Conservation (phyloP, 257 asterid genomes). For the Fraxinus americana region DNA sequence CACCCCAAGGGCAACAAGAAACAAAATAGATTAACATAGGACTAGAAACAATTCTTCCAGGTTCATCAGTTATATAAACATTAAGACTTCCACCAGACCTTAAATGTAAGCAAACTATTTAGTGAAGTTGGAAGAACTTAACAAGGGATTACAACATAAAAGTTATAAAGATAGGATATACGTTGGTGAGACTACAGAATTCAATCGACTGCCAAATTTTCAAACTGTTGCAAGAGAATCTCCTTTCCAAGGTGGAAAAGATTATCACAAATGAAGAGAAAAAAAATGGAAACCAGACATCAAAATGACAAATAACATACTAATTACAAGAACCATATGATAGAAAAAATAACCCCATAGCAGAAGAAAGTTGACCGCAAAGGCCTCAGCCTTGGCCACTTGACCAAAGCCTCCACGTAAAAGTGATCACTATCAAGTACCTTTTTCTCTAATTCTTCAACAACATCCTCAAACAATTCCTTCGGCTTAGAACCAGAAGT, state of each 20-base stretch:
- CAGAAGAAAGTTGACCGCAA: not conserved
- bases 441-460: slow-evolving; percentile 85
- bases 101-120: not conserved
- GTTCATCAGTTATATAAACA: not conserved
- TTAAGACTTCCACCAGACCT: not conserved
- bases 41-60: not conserved
- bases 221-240: not conserved
- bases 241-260: not conserved
- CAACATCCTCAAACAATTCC: slow-evolving; percentile 87
- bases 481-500: slow-evolving; percentile 89
- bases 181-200: not conserved
- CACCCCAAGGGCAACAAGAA: not conserved
- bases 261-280: not conserved
- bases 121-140: not conserved
- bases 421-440: slow-evolving; percentile 36
- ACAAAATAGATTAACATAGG: not conserved
- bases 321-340: not conserved
- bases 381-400: not conserved
- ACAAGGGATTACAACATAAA: not conserved
- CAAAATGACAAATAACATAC: not conserved
- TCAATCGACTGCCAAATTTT: not conserved
- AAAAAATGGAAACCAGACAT: not conserved
- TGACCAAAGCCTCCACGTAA: not conserved
- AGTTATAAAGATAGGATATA: not conserved
- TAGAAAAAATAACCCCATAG: not conserved